A percentile compares a stretch with the other conserved stretches of the same genome.
Evolutionary conservation across 768 basidiomycete genomes (phyloP).

Genomic region (Pholiota conissans): DNA sequence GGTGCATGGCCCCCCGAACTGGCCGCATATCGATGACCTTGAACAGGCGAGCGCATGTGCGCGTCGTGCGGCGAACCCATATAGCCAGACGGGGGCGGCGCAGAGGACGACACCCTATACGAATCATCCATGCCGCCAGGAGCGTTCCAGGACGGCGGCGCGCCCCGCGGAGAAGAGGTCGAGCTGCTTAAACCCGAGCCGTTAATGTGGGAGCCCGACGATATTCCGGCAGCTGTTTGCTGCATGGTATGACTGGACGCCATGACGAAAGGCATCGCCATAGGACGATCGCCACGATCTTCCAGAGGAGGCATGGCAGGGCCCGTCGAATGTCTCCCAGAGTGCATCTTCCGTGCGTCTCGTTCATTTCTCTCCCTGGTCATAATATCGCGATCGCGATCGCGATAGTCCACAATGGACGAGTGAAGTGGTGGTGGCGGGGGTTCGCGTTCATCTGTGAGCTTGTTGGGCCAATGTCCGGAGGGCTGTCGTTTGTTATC

Average conservation of each 20-base stretch:
- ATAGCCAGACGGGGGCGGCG: slow-evolving; percentile 30
- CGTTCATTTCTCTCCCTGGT: slow-evolving; percentile 8
- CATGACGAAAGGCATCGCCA: slow-evolving; percentile 56
- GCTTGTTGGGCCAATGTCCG: slow-evolving; percentile 20
- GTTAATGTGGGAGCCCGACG: slow-evolving; percentile 19
- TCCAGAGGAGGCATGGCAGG: slow-evolving; percentile 33
- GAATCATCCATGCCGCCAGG: slow-evolving; percentile 28
- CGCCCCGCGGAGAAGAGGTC: slow-evolving; percentile 32
- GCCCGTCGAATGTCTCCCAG: slow-evolving; percentile 35
- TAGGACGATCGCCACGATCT: slow-evolving; percentile 52
- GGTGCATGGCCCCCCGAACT: slow-evolving; percentile 19
- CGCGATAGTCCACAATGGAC: slow-evolving; percentile 20
- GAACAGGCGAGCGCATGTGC: slow-evolving; percentile 41
- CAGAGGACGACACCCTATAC: slow-evolving; percentile 32
- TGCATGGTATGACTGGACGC: slow-evolving; percentile 43
- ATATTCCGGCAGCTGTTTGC: slow-evolving; percentile 17
- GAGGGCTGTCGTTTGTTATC: slow-evolving; percentile 27
- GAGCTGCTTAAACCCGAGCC: slow-evolving; percentile 17
- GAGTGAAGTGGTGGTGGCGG: slow-evolving; percentile 22
- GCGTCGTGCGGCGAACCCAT: slow-evolving; percentile 27
- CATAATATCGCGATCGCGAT: slow-evolving; percentile 17
- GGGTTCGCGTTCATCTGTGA: slow-evolving; percentile 24
- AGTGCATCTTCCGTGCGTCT: slow-evolving; percentile 18
- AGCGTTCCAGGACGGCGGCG: slow-evolving; percentile 29
- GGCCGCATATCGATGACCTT: slow-evolving; percentile 34